Evolutionary conservation across 2,329 filamentous ascomycete species (phyloP).

Genomic region (Gaeumannomyces sp.): DNA sequence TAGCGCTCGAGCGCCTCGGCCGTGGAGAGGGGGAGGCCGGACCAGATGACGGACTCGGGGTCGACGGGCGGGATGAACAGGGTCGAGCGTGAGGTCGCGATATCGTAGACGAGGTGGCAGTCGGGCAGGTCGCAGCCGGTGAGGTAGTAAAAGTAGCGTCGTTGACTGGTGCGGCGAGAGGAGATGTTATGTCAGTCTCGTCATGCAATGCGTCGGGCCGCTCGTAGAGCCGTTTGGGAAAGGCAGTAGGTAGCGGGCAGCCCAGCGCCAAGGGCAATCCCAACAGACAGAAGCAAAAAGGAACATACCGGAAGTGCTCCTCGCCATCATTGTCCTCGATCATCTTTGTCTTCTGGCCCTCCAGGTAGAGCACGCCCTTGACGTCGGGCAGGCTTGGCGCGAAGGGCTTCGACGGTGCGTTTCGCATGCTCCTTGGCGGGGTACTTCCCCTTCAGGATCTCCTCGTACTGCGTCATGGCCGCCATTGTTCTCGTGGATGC

Average conservation of each 20-base stretch:
- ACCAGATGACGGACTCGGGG: constrained; percentile 88
- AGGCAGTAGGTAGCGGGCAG: not conserved
- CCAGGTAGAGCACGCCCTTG: constrained; percentile 76
- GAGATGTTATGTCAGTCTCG: not conserved
- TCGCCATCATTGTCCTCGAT: constrained; percentile 86
- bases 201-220: too few species aligned
- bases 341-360: constrained; percentile 73
- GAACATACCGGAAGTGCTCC: constrained; percentile 71
- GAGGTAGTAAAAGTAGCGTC: constrained; percentile 91
- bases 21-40: constrained; percentile 72
- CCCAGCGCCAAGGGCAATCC: not conserved
- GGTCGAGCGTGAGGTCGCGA: constrained; percentile 64
- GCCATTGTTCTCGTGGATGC: constrained; percentile 7
- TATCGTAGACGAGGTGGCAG: constrained; percentile 74
- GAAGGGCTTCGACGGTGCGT: constrained; percentile 75
- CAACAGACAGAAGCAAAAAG: not conserved
- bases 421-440: constrained; percentile 84
- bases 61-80: constrained; percentile 89
- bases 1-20: constrained; percentile 71
- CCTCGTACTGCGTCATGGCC: constrained; percentile 33
- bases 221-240: too few species aligned
- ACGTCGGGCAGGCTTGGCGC: constrained; percentile 57
- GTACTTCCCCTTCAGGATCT: constrained; percentile 56
- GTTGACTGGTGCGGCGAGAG: constrained; percentile 53
- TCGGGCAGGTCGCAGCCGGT: constrained; percentile 79